A percentile compares a stretch with the other conserved stretches of the same genome.
Conservation (phyloP, 2,329 filamentous ascomycete genomes). For the Albophoma yamanashiensis region DNA sequence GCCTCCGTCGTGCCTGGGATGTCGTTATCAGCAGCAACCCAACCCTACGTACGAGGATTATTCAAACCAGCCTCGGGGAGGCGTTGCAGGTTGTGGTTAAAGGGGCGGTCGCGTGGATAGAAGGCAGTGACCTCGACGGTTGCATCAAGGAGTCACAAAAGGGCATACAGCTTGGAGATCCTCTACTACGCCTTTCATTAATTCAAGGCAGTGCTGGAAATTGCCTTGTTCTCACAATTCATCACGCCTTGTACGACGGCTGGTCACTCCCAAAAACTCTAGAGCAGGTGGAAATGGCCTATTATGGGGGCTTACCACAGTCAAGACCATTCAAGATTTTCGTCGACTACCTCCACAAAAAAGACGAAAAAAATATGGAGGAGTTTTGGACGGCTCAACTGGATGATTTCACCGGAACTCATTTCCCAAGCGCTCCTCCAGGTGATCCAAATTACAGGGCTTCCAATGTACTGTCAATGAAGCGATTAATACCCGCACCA, state of each 20-base stretch:
- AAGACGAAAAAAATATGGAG: constrained; percentile 23
- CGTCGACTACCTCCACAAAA: constrained; percentile 28
- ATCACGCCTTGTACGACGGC: constrained; percentile 43
- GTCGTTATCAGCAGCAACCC: neutral
- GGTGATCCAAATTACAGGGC: constrained; percentile 29
- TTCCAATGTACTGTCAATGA: constrained; percentile 24
- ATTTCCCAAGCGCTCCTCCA: constrained; percentile 30
- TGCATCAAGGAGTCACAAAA: neutral
- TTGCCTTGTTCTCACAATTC: constrained; percentile 27
- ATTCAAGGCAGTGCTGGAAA: constrained; percentile 17
- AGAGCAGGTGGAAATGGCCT: constrained; percentile 13
- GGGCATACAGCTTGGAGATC: constrained; percentile 25
- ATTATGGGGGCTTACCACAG: neutral
- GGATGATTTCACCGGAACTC: constrained; percentile 22
- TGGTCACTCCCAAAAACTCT: constrained; percentile 32
- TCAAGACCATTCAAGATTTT: constrained; percentile 27
- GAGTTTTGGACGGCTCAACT: constrained; percentile 32
- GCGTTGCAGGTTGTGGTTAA: constrained; percentile 2
- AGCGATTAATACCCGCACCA: constrained; percentile 21
- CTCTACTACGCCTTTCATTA: constrained; percentile 29
- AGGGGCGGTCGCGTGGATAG: neutral
- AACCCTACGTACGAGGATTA: neutral
- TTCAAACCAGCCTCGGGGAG: neutral
- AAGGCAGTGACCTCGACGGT: neutral
- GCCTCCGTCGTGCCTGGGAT: constrained; percentile 2